Evolutionary conservation across 2,329 filamentous ascomycete species (phyloP).

Genomic region (Curvularia sp.): DNA sequence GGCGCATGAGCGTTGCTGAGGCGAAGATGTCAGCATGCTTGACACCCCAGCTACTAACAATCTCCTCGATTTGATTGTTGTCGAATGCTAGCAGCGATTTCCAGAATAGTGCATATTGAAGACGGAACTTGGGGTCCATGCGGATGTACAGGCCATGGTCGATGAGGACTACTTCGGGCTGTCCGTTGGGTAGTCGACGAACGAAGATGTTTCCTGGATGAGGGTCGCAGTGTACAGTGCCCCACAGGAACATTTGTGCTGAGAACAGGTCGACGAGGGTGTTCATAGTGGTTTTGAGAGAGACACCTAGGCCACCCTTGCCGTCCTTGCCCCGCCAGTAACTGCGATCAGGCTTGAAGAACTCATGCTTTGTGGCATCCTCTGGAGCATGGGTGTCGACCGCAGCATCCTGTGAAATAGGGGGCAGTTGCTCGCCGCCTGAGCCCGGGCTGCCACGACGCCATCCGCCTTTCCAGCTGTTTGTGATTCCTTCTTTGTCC

Average conservation of each 20-base stretch:
- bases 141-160: slow-evolving; percentile 97
- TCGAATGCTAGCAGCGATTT: slow-evolving; percentile 93
- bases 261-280: slow-evolving; percentile 96
- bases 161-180: slow-evolving; percentile 89
- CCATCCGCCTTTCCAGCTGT: slow-evolving; percentile 78
- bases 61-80: slow-evolving; percentile 75
- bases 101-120: slow-evolving; percentile 91
- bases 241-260: slow-evolving; percentile 98
- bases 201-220: slow-evolving; percentile 98
- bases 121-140: slow-evolving; percentile 82
- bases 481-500: slow-evolving; percentile 84
- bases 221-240: slow-evolving; percentile 92
- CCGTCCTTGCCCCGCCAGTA: slow-evolving; percentile 76
- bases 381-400: slow-evolving; percentile 39
- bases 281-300: slow-evolving; percentile 86
- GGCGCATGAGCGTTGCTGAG: slow-evolving; percentile 84
- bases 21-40: slow-evolving; percentile 90
- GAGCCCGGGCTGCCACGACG: slow-evolving; percentile 80
- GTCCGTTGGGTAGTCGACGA: slow-evolving; percentile 80
- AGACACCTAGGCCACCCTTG: slow-evolving; percentile 82
- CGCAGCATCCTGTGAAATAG: slow-evolving; percentile 45
- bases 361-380: slow-evolving; percentile 55
- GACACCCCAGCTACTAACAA: slow-evolving; percentile 85
- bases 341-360: slow-evolving; percentile 80
- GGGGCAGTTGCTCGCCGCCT: slow-evolving; percentile 68